Base-by-base conservation (phyloP, 1,284 basidiomycete species). In the Sutorius eximius region DNA sequence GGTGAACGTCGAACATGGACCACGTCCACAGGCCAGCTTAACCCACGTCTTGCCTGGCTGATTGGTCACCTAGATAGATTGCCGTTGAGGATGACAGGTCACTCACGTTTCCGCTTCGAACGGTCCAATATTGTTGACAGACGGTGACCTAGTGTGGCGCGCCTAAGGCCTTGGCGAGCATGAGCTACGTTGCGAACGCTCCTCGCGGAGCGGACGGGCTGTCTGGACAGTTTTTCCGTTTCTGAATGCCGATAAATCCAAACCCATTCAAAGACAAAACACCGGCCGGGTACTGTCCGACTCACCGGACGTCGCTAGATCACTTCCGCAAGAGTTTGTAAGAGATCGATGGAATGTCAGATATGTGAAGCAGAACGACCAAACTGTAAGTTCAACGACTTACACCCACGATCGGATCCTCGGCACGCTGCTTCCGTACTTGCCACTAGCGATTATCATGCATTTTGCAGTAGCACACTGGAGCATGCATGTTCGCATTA, bases 1-100 rank as follows among this genome's bases (percentile, higher is more conserved):
- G 9, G 24, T 3, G 24, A 27, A 27, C 24, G 24, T 1, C n/a
- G 41, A 29, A 34, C 36, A 5, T 36, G n/a, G 24, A 24, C 20
- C 3, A 33, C 5, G 48, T 32, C 20, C 3, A 30, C 2, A n/a
- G 24, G 24, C 24, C 24, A 27, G 24, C 24, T 5, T 27, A 27
- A 27, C 24, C 24, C 33, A 34, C 15, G 33, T 34, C 33, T 34
- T 34, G 11, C 8, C 16, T 11, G 24, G 15, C 12, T 20, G 29
- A 36, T 10, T n/a, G 43, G 33, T 51, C 13, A 27, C 11, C 18
- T n/a, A 54, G 51, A 34, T 46, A 32, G 29, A 27, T 50, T 55
- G 10, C n/a, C 24, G 15, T 29, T 20, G 30, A 34, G 15, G 12
- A 20, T 13, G 32, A 34, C 48, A 22, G 13, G 30, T 51, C 53